phyloP scores from a whole-genome alignment of 2,329 filamentous ascomycete species.

The Mariannaea elegans region DNA sequence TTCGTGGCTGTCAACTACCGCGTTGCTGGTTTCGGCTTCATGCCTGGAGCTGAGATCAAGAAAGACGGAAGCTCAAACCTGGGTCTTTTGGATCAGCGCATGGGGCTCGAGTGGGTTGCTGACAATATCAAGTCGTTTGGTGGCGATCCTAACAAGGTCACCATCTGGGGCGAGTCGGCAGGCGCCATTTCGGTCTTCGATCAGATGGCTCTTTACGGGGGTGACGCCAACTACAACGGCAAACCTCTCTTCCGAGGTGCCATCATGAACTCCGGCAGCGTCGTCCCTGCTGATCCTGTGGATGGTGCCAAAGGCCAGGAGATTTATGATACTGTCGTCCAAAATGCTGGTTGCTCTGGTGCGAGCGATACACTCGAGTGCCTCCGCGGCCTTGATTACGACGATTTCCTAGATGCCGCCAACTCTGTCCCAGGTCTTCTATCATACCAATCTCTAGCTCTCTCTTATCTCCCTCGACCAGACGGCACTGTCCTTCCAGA shows the following conservation, averaged over 20 bases:
- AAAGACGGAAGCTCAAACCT: conserved; percentile 74
- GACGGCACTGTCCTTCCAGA: conserved; percentile 70
- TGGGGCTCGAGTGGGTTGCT: conserved; percentile 78
- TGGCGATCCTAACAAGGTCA: conserved; percentile 80
- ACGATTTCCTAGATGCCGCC: conserved; percentile 69
- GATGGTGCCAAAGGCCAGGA: conserved; percentile 72
- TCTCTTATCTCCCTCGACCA: conserved; percentile 79
- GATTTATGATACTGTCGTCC: conserved; percentile 70
- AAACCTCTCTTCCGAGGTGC: conserved; percentile 77
- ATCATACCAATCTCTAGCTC: conserved; percentile 72
- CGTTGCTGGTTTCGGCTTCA: conserved; percentile 77
- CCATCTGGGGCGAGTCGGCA: conserved; percentile 80
- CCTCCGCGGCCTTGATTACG: conserved; percentile 68
- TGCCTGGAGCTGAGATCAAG: conserved; percentile 74
- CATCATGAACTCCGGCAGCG: conserved; percentile 80
- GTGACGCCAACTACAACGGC: conserved; percentile 78
- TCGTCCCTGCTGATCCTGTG: conserved; percentile 69
- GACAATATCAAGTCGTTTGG: conserved; percentile 82
- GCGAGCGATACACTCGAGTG: conserved; percentile 69
- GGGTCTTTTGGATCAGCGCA: conserved; percentile 76
- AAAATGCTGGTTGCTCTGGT: conserved; percentile 67
- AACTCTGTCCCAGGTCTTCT: conserved; percentile 76
- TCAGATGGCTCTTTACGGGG: conserved; percentile 78
- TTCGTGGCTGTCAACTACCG: conserved; percentile 84
- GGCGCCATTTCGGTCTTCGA: conserved; percentile 78